Conservation (phyloP, 1,284 basidiomycete genomes). For the Cerrena zonata region DNA sequence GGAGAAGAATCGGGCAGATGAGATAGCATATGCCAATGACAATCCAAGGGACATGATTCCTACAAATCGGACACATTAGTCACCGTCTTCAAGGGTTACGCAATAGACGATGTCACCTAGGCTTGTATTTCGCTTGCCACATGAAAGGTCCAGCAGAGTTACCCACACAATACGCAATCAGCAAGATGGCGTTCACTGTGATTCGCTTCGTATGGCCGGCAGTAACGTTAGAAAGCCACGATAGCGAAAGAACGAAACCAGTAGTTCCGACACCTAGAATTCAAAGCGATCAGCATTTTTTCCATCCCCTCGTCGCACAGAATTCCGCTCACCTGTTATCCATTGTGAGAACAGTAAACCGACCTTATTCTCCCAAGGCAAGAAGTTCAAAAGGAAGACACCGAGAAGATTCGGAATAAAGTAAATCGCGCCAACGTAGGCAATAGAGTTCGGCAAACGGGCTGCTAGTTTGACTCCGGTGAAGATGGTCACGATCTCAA, state of each 20-base stretch:
- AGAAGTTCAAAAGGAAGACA: conserved; percentile 53
- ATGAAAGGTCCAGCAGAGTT: conserved; percentile 68
- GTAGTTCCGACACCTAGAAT: conserved; percentile 56
- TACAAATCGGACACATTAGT: conserved; percentile 13
- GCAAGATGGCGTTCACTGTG: conserved; percentile 65
- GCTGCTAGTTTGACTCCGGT: conserved; percentile 56
- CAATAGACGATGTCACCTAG: no score
- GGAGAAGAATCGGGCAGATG: conserved; percentile 42
- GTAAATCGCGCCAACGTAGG: conserved; percentile 56
- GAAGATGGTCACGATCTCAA: conserved; percentile 65
- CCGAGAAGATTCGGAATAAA: conserved; percentile 61
- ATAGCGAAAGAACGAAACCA: conserved; percentile 62
- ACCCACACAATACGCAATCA: conserved; percentile 64
- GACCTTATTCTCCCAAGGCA: conserved; percentile 59
- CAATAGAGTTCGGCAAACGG: conserved; percentile 49
- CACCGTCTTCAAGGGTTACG: no score
- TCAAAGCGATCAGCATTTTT: neutral
- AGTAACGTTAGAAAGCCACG: conserved; percentile 64
- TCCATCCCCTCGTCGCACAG: neutral
- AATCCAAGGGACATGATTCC: conserved; percentile 63
- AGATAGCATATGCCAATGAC: conserved; percentile 55
- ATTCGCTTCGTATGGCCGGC: conserved; percentile 70
- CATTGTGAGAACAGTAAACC: conserved; percentile 58
- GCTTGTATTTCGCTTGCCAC: conserved; percentile 63
- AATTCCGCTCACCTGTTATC: conserved; percentile 51